Base-by-base conservation (phyloP, 2,329 filamentous ascomycete genomes). In the Aspergillus hortae region DNA sequence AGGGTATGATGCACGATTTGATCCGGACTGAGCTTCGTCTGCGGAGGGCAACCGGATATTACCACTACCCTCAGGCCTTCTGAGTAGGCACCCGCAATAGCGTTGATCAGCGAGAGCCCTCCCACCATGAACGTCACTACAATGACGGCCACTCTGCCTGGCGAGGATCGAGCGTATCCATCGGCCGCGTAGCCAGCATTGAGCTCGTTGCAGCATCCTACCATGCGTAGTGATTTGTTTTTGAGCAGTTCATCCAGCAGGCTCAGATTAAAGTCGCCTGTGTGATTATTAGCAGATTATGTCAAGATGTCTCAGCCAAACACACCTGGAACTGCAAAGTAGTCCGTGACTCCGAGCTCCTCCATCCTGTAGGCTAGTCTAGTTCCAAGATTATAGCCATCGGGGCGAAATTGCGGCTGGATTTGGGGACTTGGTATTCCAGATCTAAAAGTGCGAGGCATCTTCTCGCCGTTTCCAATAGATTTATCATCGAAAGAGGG, bases 111-210 rank as follows among this genome's bases (percentile, higher is more conserved):
- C 1, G 55, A 57, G 1, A 57, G 44, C 1, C 52, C 47, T 2
- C 55, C 55, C 9, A 56, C 55, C 40, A 50, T 54, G 36, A 51
- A 54, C 4, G 55, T 51, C 2, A 54, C 50, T 1, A 57, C 11
- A 4, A 57, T 46, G 25, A 52, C 55, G 4, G 52, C 52, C 3
- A 55, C 46, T 19, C 32, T 45, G 9, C 36, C 17, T 2, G 46
- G 44, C 10, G 48, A 46, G 17, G 53, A 46, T 2, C 55, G 49
- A 6, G 52, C 49, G 32, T 57, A 57, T 6, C 52, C 55, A 21
- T 57, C 55, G 6, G 55, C 49, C 3, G 55, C 55, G 19, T 57
- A 57, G 1, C 49, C 52, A 14, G 49, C 52, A 21, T 53, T 53
- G 1, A 57, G 36, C 32, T 57, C 55, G 30, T 57, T 57, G 41